These are phyloP conservation scores for Russula emetica DNA, from an alignment of 768 basidiomycete genomes.

Conservation along the genomic window DNA sequence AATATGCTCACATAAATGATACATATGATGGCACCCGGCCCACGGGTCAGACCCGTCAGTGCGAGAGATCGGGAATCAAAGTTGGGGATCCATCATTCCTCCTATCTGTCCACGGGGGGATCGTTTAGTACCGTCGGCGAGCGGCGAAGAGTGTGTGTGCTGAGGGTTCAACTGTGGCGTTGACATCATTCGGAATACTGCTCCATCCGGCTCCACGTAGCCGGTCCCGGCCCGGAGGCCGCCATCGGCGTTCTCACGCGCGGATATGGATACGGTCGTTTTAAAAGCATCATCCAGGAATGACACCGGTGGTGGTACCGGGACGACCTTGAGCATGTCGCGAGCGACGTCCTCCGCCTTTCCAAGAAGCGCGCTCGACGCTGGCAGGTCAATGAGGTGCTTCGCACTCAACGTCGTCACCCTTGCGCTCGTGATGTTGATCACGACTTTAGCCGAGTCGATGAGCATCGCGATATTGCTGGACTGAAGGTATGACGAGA, in stretches of 20 bases:
- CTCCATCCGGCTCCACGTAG: too few relatives aligned
- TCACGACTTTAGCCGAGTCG: slow-evolving; percentile 13
- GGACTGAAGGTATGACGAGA: not conserved
- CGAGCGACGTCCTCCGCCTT: not conserved
- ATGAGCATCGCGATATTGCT: not conserved
- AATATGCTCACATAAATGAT: not conserved
- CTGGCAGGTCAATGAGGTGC: not conserved
- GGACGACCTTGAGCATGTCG: not conserved
- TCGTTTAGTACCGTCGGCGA: not conserved
- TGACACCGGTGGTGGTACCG: not conserved
- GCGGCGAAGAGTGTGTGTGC: too few relatives aligned
- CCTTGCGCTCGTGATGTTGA: slow-evolving; percentile 14
- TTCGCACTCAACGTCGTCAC: slow-evolving; percentile 1
- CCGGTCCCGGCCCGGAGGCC: too few relatives aligned
- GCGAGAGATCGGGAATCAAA: too few relatives aligned
- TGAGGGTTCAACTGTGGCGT: too few relatives aligned
- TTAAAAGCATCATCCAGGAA: not conserved
- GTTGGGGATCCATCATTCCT: not conserved
- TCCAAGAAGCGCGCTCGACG: not conserved
- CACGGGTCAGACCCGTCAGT: not conserved
- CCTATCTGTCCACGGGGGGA: too few relatives aligned
- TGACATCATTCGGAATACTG: too few relatives aligned
- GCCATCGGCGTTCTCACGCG: not conserved
- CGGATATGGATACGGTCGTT: not conserved
- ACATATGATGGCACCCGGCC: not conserved